These are phyloP conservation scores for Suhomyces taliae DNA, from an alignment of 1,139 yeast genomes.

Conservation along the genomic window DNA sequence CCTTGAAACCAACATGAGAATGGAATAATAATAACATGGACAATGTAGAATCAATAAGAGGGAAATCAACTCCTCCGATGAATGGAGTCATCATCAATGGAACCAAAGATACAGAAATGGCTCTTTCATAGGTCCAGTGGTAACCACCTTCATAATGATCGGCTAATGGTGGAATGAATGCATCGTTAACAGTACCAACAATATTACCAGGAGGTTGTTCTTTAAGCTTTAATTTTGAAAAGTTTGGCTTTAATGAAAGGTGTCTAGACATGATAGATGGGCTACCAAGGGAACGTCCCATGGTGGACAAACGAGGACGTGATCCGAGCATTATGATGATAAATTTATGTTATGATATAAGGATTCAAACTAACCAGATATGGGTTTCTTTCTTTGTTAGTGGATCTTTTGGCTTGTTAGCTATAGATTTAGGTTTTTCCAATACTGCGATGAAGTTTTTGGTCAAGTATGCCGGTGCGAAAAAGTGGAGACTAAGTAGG, in stretches of 20 bases:
- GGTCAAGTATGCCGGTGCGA: no score
- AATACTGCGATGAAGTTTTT: no score
- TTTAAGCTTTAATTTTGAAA: conserved; percentile 47
- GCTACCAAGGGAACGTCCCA: background rate
- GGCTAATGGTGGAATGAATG: conserved; percentile 63
- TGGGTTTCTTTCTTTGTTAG: no score
- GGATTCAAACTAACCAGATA: no score
- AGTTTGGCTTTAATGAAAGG: conserved; percentile 45
- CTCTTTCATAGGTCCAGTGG: conserved; percentile 86
- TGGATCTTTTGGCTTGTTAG: no score
- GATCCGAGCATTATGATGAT: conserved; percentile 5
- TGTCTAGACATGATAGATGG: conserved; percentile 2
- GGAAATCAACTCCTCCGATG: conserved; percentile 62
- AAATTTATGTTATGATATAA: no score
- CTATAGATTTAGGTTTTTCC: no score
- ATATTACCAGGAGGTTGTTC: conserved; percentile 71
- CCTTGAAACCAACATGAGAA: conserved; percentile 75
- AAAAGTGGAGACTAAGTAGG: no score
- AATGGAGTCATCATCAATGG: conserved; percentile 78
- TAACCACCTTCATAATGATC: conserved; percentile 73
- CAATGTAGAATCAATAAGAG: conserved; percentile 69
- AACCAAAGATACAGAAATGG: conserved; percentile 64
- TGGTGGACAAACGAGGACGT: background rate
- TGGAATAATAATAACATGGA: conserved; percentile 67
- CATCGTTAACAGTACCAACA: conserved; percentile 79